Conservation (phyloP, 495 filamentous ascomycete species). For the Neurospora sp. region DNA sequence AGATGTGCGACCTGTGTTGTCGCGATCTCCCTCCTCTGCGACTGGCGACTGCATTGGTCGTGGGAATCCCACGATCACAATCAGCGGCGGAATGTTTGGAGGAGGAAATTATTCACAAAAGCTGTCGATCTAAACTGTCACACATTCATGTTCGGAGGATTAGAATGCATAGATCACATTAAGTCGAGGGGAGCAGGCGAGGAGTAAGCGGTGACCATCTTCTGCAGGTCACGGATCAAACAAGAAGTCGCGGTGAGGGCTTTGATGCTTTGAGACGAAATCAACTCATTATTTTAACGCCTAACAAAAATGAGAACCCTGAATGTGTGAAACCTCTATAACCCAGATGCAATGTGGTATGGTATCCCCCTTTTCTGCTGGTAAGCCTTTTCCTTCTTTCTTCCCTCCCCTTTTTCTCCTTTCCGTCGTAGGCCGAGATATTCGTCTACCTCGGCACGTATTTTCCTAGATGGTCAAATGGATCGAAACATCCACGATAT, state of each 20-base stretch:
- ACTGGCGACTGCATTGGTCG: neutral
- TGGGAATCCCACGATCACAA: neutral
- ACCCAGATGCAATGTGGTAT: neutral
- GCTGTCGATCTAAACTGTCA: neutral
- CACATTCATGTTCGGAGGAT: neutral
- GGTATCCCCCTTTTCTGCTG: neutral
- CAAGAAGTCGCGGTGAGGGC: no score
- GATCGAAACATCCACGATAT: no score
- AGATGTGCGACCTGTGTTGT: neutral
- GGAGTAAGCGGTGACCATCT: neutral
- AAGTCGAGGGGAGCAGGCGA: neutral
- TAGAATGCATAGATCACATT: neutral
- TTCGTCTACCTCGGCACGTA: no score
- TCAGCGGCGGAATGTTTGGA: neutral
- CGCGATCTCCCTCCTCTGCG: neutral
- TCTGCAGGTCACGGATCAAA: neutral
- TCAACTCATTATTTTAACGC: neutral
- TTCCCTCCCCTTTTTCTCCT: neutral
- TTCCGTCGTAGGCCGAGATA: neutral
- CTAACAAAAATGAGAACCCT: neutral
- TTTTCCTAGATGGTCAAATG: no score
- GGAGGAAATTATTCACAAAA: neutral
- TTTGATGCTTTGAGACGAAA: neutral
- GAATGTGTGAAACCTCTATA: neutral
- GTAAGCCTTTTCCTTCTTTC: neutral